Evolutionary conservation across 495 filamentous ascomycete genomes (phyloP).

Genomic region (Neurospora tetrasperma): DNA sequence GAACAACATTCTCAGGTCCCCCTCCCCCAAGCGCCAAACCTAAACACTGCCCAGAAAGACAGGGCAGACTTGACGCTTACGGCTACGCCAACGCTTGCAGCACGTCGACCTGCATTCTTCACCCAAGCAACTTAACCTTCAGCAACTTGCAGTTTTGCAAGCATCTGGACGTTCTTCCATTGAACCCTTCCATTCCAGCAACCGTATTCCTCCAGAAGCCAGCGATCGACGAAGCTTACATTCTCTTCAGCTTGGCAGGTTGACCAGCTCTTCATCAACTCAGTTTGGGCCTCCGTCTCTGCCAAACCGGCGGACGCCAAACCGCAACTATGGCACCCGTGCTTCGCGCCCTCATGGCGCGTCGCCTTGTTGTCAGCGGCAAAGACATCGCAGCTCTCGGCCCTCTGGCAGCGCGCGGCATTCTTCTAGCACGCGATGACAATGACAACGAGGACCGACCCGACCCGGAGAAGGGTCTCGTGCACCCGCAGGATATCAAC

Average conservation of each 20-base stretch:
- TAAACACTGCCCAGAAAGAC: neutral
- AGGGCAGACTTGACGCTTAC: neutral
- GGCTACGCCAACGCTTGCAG: neutral
- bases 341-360: conserved; percentile 9
- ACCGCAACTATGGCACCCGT: conserved; percentile 23
- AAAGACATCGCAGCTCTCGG: conserved; percentile 23
- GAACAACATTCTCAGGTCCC: neutral
- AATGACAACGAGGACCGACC: neutral
- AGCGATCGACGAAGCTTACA: neutral
- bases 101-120: neutral
- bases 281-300: neutral
- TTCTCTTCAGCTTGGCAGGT: conserved; percentile 15
- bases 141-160: neutral
- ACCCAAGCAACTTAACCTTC: neutral
- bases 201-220: neutral
- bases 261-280: conserved; percentile 16
- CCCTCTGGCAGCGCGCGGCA: conserved; percentile 28
- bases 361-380: conserved; percentile 1
- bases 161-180: neutral
- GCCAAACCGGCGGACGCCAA: neutral
- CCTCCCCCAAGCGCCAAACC: neutral
- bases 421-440: conserved; percentile 30
- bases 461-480: conserved; percentile 39
- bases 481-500: conserved; percentile 62
- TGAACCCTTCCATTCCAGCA: neutral